These are phyloP conservation scores for Turnera subulata DNA, from an alignment of 345 rosid genomes.

Conservation along the genomic window DNA sequence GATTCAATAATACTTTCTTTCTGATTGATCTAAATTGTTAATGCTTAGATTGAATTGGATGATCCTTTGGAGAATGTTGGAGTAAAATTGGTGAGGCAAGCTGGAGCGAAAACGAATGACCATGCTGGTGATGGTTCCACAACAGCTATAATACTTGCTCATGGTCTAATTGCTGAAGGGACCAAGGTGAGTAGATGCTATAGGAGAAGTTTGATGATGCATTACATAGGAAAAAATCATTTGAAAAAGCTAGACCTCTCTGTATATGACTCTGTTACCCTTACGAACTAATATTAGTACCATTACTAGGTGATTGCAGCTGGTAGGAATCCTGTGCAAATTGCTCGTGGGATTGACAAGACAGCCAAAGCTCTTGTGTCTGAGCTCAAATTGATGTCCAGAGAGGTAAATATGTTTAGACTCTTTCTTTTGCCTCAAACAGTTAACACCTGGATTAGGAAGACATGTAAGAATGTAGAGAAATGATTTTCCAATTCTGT, in stretches of 20 bases:
- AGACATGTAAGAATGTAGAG: slow-evolving; percentile 4
- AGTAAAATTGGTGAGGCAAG: slow-evolving; percentile 97
- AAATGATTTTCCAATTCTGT: not conserved
- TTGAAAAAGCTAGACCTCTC: slow-evolving; percentile 72
- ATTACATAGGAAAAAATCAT: slow-evolving; percentile 53
- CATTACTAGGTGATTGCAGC: too few species aligned
- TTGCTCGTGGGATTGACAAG: slow-evolving; percentile 88
- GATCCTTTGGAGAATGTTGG: slow-evolving; percentile 98
- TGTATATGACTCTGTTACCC: too few species aligned
- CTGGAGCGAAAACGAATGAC: slow-evolving; percentile 75
- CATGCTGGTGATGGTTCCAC: slow-evolving; percentile 99
- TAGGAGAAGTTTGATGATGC: not conserved
- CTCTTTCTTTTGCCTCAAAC: too few species aligned
- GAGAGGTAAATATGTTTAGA: too few species aligned
- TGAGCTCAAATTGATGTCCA: slow-evolving; percentile 80
- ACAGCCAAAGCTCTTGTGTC: slow-evolving; percentile 64
- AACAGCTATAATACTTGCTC: slow-evolving; percentile 88
- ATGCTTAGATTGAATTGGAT: slow-evolving; percentile 71
- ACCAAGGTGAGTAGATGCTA: slow-evolving; percentile 46
- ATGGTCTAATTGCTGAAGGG: slow-evolving; percentile 85
- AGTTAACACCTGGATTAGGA: too few species aligned
- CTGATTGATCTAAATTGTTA: slow-evolving; percentile 8
- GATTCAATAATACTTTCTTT: not conserved
- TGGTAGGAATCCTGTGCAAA: slow-evolving; percentile 88
- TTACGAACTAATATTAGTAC: too few species aligned